Conservation (phyloP, 768 basidiomycete species). For the Amanita fuliginea region DNA sequence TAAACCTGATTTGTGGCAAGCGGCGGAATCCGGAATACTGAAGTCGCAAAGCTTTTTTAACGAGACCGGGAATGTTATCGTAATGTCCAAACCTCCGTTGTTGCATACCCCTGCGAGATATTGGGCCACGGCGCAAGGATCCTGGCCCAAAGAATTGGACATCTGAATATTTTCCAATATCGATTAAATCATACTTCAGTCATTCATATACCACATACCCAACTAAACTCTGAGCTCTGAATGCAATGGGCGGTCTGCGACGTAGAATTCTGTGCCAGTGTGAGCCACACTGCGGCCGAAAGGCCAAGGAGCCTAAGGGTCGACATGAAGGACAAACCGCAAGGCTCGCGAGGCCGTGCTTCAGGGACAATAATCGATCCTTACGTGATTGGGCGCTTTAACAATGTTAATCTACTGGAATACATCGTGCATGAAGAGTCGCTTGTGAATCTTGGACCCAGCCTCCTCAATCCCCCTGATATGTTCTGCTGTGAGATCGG, state of each 20-base stretch:
- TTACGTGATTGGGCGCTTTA: neutral
- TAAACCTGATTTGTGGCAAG: conserved; percentile 20
- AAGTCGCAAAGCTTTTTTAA: conserved; percentile 9
- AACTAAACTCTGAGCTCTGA: conserved; percentile 11
- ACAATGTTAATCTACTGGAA: neutral
- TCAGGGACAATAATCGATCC: neutral
- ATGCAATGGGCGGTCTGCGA: neutral
- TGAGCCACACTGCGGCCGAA: neutral
- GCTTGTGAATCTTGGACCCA: conserved; percentile 35
- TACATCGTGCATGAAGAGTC: conserved; percentile 24
- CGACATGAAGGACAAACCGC: neutral
- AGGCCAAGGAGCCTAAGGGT: neutral
- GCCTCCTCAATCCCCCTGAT: conserved; percentile 50
- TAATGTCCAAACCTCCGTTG: conserved; percentile 18
- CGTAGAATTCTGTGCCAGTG: neutral
- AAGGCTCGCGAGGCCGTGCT: neutral
- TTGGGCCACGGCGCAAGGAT: conserved; percentile 34
- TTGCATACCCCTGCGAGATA: conserved; percentile 30
- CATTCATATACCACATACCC: conserved; percentile 13
- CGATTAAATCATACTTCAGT: neutral
- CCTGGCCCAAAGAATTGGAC: conserved; percentile 26
- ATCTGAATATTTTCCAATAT: conserved; percentile 17
- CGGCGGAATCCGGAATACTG: conserved; percentile 26
- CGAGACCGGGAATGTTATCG: neutral
- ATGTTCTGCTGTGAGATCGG: conserved; percentile 49